Evolutionary conservation across 1,284 basidiomycete species (phyloP).

Genomic region (Apiotrichum veenhuisii): DNA sequence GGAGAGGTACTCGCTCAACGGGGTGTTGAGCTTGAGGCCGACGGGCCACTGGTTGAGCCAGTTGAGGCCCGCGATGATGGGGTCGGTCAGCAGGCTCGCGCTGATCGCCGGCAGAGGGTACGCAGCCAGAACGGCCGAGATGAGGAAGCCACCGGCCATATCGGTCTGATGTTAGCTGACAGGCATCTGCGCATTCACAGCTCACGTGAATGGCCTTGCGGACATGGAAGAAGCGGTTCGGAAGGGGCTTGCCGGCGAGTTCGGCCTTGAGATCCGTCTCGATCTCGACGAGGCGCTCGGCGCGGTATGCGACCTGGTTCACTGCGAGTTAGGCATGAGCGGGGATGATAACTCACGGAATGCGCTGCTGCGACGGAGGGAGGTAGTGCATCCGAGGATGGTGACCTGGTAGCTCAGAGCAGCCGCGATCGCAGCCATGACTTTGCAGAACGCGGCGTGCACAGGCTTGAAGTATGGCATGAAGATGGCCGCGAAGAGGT

Average conservation of each 20-base stretch:
- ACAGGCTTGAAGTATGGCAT: neutral
- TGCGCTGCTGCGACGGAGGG: neutral
- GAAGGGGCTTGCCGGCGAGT: neutral
- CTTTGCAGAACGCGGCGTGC: neutral
- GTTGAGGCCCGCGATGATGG: slow-evolving; percentile 18
- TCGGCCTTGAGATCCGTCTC: slow-evolving; percentile 1
- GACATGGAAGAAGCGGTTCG: neutral
- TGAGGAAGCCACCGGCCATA: slow-evolving; percentile 3
- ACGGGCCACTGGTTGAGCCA: slow-evolving; percentile 97
- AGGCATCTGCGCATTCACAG: neutral
- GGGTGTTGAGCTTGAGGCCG: slow-evolving; percentile 92
- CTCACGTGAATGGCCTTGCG: slow-evolving; percentile 4
- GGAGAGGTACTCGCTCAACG: slow-evolving; percentile 78
- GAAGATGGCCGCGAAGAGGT: neutral
- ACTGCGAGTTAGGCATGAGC: neutral
- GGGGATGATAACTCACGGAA: neutral
- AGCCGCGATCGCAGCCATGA: slow-evolving; percentile 71
- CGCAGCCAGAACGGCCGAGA: neutral
- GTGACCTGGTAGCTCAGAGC: slow-evolving; percentile 68
- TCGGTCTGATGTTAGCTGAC: slow-evolving; percentile 2
- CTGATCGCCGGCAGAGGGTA: neutral
- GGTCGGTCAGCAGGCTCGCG: slow-evolving; percentile 8
- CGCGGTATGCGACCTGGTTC: slow-evolving; percentile 3
- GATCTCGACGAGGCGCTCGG: neutral
- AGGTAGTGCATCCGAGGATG: slow-evolving; percentile 5